Evolutionary conservation across 441 rosid genomes (phyloP).

Genomic region (Biscutella auriculata): DNA sequence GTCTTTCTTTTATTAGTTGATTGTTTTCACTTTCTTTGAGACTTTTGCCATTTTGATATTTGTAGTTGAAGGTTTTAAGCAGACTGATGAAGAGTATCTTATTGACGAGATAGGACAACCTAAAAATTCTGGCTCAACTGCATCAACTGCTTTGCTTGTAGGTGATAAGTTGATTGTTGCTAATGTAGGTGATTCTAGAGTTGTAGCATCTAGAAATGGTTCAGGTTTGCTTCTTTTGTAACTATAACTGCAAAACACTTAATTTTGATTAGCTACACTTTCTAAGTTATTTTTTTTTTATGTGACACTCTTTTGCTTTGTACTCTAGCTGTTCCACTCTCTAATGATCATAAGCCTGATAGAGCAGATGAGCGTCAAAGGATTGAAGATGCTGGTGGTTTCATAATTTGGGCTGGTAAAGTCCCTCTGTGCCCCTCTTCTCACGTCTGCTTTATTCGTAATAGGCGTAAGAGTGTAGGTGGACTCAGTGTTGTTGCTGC

Average conservation of each 20-base stretch:
- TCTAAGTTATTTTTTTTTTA: neutral
- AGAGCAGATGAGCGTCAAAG: constrained; percentile 74
- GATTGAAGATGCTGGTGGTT: constrained; percentile 86
- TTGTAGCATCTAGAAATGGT: constrained; percentile 57
- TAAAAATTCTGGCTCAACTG: constrained; percentile 74
- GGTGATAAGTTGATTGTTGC: constrained; percentile 71
- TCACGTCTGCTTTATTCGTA: neutral
- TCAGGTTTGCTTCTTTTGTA: constrained; percentile 37
- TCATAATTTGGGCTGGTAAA: constrained; percentile 77
- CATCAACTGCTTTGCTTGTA: constrained; percentile 64
- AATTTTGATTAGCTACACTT: neutral
- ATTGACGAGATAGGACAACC: constrained; percentile 52
- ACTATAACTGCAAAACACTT: neutral
- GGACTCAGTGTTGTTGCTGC: neutral
- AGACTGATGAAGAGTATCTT: constrained; percentile 60
- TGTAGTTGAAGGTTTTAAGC: constrained; percentile 59
- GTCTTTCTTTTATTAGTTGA: neutral
- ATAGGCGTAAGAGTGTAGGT: neutral
- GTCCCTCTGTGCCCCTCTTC: neutral
- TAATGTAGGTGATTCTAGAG: constrained; percentile 92
- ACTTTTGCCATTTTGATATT: neutral
- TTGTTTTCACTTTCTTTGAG: neutral
- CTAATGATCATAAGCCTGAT: constrained; percentile 82
- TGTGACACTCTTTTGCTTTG: constrained; percentile 13
- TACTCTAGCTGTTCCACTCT: constrained; percentile 57